Conservation (phyloP, 192 early-diverging fungal species). For the Backusella tarrabulga region DNA sequence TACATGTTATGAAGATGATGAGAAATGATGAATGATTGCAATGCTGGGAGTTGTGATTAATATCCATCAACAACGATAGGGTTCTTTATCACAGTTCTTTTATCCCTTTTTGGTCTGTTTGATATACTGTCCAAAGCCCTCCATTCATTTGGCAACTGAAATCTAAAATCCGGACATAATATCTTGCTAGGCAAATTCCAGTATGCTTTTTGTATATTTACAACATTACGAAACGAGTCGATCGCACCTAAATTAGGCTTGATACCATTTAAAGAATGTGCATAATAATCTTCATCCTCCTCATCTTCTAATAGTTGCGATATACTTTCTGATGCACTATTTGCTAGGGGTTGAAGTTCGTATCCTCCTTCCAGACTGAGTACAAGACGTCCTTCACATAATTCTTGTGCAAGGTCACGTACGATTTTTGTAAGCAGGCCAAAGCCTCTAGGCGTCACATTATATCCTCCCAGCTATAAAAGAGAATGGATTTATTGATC, state of each 20-base stretch:
- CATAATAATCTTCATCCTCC: constrained; percentile 35
- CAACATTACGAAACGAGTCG: constrained; percentile 35
- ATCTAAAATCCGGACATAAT: constrained; percentile 38
- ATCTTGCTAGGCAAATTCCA: constrained; percentile 48
- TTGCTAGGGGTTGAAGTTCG: constrained; percentile 45
- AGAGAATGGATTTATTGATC: not conserved
- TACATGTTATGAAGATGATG: not conserved
- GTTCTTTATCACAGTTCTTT: constrained; percentile 15
- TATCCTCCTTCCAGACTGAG: constrained; percentile 64
- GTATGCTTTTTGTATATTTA: constrained; percentile 41
- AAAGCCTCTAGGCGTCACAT: constrained; percentile 64
- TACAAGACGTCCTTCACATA: constrained; percentile 57
- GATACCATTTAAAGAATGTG: constrained; percentile 43
- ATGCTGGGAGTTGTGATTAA: not conserved
- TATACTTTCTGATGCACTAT: constrained; percentile 40
- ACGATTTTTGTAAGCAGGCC: constrained; percentile 67
- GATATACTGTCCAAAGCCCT: constrained; percentile 44
- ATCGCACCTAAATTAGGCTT: constrained; percentile 48
- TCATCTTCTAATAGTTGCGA: constrained; percentile 39
- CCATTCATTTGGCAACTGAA: constrained; percentile 48
- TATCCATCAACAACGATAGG: constrained; percentile 30
- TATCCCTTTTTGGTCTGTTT: constrained; percentile 43
- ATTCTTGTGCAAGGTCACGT: constrained; percentile 51
- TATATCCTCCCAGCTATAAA: constrained; percentile 61
- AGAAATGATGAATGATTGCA: not conserved